These are phyloP conservation scores for Aspergillus pseudoviridinutans DNA, from an alignment of 2,329 filamentous ascomycete species.

Conservation along the genomic window DNA sequence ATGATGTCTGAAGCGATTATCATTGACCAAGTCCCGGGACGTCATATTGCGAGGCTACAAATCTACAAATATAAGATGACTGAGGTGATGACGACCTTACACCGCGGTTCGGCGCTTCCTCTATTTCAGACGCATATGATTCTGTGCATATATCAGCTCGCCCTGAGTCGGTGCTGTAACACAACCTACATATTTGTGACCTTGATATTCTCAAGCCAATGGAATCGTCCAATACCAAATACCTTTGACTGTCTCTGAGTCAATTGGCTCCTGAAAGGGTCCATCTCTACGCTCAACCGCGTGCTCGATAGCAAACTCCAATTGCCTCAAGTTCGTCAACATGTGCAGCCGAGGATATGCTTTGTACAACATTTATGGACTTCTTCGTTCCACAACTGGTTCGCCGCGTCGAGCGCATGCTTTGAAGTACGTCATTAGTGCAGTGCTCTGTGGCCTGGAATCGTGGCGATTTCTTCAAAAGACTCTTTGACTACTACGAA, in stretches of 20 bases:
- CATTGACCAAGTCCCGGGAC: neutral
- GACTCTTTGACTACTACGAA: neutral
- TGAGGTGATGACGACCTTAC: neutral
- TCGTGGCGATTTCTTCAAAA: neutral
- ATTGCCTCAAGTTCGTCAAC: neutral
- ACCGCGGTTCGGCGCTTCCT: neutral
- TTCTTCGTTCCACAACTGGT: neutral
- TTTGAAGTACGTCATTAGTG: neutral
- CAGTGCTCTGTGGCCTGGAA: neutral
- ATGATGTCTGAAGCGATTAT: neutral
- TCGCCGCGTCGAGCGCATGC: neutral
- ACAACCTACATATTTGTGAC: neutral
- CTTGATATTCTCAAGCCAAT: neutral
- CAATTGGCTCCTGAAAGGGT: neutral
- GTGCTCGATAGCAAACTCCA: neutral
- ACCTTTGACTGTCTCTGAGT: neutral
- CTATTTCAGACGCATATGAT: neutral
- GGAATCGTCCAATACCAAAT: neutral
- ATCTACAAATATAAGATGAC: neutral
- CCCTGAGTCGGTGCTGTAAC: neutral
- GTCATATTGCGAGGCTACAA: neutral
- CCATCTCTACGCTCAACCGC: neutral
- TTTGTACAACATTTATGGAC: neutral
- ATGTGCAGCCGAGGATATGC: neutral
- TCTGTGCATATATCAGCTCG: neutral